Base-by-base conservation (phyloP, 345 rosid species). In the Linum usitatissimum region DNA sequence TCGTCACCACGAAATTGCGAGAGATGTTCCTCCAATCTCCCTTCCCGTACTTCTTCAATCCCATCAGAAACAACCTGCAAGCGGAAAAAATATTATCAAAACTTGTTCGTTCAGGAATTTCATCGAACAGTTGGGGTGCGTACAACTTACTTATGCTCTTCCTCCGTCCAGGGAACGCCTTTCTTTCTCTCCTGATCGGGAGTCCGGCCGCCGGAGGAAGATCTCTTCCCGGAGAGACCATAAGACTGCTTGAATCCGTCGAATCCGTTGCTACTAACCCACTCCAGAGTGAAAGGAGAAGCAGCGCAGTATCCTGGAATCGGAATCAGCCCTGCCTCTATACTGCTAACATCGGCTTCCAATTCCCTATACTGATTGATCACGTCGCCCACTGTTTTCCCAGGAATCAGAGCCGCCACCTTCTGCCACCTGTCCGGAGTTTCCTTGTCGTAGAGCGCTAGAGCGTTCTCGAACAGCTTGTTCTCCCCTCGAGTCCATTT, bases 141-240 rank as follows among this genome's bases (percentile, higher is more conserved):
- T 42, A 42, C n/a, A 42, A 73, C 77, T 60, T 64, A 73, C 77
- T 61, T 73, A 38, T 73, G 77, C 64, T 73, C 77, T 36, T 73
- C 72, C 70, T 73, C 77, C 3, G 77, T 73, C 77, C 77, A 73
- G 17, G 77, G 73, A 61, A 73, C 70, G 0, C 77, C 73, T 64
- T 73, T 73, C 72, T 68, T 68, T 30, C 77, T 55, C 63, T 73
- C 72, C 64, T 68, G 77, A 20, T 73, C 77, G 14, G 51, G 17
- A 4, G 66, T 76, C 53, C 79, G 79, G 36, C 86, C 73, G 39
- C 71, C 76, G 0, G 83, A 68, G 0, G 80, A 78, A 49, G 83
- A 74, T 79, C 96, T 80, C 85, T 83, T 89, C 12, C 86, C 93
- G 19, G 80, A 81, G 30, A 79, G 55, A 10, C 67, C 83, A 49